A percentile compares a stretch with the other conserved stretches of the same genome.
phyloP scores from a whole-genome alignment of 139 green algal species.

The Auxenochlorella pyrenoidosa region DNA sequence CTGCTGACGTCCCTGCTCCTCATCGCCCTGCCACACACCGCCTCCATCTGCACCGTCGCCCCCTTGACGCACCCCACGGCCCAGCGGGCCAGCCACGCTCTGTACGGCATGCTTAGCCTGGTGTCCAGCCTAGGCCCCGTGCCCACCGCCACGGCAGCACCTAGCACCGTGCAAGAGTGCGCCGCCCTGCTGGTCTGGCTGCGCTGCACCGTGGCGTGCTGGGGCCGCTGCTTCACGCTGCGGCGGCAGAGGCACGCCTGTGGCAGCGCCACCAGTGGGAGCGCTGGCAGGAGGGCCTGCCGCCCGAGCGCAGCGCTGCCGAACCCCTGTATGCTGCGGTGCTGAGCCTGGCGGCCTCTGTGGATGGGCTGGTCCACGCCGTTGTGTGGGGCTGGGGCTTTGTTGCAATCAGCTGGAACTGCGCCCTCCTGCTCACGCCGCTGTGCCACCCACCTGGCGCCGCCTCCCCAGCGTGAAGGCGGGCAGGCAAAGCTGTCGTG shows the following conservation, averaged over 20 bases:
- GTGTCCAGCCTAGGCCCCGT: not conserved
- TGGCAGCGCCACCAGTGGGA: not conserved
- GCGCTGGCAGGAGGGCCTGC: not conserved
- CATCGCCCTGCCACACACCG: not conserved
- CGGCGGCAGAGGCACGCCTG: not conserved
- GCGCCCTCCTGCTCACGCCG: not conserved
- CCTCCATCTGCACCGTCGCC: not conserved
- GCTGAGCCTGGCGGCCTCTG: not conserved
- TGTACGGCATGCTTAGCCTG: not conserved
- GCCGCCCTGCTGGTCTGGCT: not conserved
- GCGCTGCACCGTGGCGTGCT: not conserved
- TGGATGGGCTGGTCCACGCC: not conserved
- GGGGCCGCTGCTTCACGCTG: not conserved
- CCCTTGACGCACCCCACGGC: not conserved
- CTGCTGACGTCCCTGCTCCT: constrained; percentile 2
- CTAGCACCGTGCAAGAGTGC: not conserved
- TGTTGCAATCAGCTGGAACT: not conserved
- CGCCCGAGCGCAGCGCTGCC: not conserved
- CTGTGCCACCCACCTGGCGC: not conserved
- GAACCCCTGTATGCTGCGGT: not conserved
- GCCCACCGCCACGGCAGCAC: not conserved
- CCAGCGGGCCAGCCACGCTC: not conserved
- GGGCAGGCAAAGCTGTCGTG: too few species aligned
- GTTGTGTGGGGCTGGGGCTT: not conserved
- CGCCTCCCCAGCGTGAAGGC: too few species aligned